These are phyloP conservation scores for Papiliotrema flavescens DNA, from an alignment of 1,284 basidiomycete genomes.

Conservation along the genomic window DNA sequence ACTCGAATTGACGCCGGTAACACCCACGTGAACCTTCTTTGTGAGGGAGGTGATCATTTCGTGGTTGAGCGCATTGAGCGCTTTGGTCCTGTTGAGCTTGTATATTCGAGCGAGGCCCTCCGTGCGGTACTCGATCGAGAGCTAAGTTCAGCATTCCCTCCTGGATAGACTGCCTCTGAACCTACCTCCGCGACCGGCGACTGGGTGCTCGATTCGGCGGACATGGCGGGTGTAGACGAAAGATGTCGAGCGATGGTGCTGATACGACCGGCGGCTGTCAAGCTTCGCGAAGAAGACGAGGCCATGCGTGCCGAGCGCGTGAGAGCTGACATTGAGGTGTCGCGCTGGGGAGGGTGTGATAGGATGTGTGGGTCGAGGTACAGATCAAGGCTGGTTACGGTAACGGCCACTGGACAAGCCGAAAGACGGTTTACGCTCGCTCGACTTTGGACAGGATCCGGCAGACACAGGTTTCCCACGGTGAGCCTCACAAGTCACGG, in stretches of 20 bases:
- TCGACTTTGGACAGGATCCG: not conserved
- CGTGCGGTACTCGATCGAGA: conserved; percentile 15
- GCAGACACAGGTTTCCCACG: conserved; percentile 1
- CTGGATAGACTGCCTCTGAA: not conserved
- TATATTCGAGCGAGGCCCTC: conserved; percentile 28
- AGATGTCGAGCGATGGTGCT: conserved; percentile 32
- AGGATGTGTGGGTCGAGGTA: too few species aligned
- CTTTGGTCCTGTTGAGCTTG: conserved; percentile 62
- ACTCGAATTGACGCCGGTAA: not conserved
- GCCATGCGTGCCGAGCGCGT: conserved; percentile 16
- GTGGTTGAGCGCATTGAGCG: conserved; percentile 81
- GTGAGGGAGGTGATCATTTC: conserved; percentile 75
- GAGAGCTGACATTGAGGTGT: conserved; percentile 4
- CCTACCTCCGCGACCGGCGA: not conserved
- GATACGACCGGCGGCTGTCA: conserved; percentile 21
- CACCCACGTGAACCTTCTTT: conserved; percentile 49
- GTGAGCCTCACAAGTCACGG: not conserved
- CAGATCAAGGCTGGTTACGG: not conserved
- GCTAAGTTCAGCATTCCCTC: not conserved
- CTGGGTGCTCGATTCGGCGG: not conserved
- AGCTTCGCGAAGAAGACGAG: not conserved
- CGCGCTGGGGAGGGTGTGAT: not conserved
- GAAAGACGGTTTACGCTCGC: too few species aligned
- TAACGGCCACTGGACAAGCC: too few species aligned
- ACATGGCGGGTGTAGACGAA: conserved; percentile 6